Evolutionary conservation across 2,329 filamentous ascomycete species (phyloP).

Genomic region (Parasarocladium wereldwijsianum): DNA sequence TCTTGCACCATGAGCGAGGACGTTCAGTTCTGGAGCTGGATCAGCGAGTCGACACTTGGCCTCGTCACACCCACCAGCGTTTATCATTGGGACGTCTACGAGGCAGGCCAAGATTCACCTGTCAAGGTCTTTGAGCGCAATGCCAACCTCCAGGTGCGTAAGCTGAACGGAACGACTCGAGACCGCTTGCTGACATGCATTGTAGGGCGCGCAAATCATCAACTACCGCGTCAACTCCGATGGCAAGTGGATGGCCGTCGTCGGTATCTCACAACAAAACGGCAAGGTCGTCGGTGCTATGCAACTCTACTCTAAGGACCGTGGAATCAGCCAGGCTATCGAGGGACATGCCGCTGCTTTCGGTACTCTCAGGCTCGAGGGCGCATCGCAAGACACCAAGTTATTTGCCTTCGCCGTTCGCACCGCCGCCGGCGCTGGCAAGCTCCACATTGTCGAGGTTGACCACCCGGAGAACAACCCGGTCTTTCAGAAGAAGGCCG

Average conservation of each 20-base stretch:
- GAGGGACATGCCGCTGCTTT: conserved; percentile 95
- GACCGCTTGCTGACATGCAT: conserved; percentile 8
- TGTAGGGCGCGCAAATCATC: conserved; percentile 94
- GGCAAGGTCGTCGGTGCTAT: conserved; percentile 90
- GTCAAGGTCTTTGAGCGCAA: conserved; percentile 93
- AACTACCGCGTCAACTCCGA: conserved; percentile 95
- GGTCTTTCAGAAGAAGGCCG: conserved; percentile 83
- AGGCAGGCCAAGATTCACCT: conserved; percentile 61
- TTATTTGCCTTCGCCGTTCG: conserved; percentile 95
- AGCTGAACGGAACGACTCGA: background rate
- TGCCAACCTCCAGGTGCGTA: conserved; percentile 66
- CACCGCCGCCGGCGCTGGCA: conserved; percentile 74
- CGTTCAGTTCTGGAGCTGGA: conserved; percentile 99
- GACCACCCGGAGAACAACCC: conserved; percentile 86
- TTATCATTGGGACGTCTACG: conserved; percentile 97
- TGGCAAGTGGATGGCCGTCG: conserved; percentile 95
- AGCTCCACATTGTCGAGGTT: conserved; percentile 95
- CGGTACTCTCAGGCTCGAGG: conserved; percentile 76
- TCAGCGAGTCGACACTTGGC: conserved; percentile 75
- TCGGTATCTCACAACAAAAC: conserved; percentile 87
- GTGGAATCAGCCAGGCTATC: conserved; percentile 93
- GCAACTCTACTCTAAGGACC: conserved; percentile 93
- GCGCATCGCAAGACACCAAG: conserved; percentile 80
- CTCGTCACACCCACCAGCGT: conserved; percentile 83
- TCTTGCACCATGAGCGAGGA: conserved; percentile 94